Percentiles rank a stretch among this genome's conserved stretches.
Conservation (phyloP, 2,329 filamentous ascomycete species). For the Penicillium sp. region DNA sequence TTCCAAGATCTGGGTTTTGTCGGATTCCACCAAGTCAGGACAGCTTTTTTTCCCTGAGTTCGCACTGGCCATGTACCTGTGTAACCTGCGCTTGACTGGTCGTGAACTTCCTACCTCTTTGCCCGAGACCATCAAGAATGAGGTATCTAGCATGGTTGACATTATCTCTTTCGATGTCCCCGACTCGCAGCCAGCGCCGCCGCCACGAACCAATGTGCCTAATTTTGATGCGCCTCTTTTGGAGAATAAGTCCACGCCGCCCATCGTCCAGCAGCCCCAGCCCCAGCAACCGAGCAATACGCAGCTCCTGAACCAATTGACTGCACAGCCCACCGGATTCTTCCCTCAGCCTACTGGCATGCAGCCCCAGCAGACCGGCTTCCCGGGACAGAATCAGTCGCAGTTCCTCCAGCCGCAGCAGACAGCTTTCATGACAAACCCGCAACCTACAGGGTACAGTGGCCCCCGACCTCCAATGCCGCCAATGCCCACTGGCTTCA, state of each 20-base stretch:
- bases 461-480: conserved; percentile 78
- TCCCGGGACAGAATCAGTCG: conserved; percentile 46
- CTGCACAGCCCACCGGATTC: conserved; percentile 53
- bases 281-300: conserved; percentile 69
- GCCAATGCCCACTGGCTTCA: conserved; percentile 75
- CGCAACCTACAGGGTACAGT: conserved; percentile 74
- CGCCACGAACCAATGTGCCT: conserved; percentile 64
- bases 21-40: conserved; percentile 93
- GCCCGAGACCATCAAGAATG: conserved; percentile 86
- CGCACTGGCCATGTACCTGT: conserved; percentile 96
- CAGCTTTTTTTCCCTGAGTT: conserved; percentile 98
- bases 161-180: conserved; percentile 94
- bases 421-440: conserved; percentile 69
- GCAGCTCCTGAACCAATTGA: conserved; percentile 58
- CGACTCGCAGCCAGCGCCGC: conserved; percentile 62
- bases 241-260: conserved; percentile 50
- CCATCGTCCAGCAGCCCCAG: conserved; percentile 63
- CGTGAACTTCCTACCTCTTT: conserved; percentile 72
- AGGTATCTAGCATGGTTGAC: conserved; percentile 99
- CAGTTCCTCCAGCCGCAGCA: conserved; percentile 64
- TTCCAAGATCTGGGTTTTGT: conserved; percentile 91
- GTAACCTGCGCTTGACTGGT: conserved; percentile 86
- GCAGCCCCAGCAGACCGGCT: conserved; percentile 53
- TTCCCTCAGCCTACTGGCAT: conserved; percentile 67
- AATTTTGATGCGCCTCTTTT: conserved; percentile 62